Evolutionary conservation across 306 rosid species (phyloP), one percentile per base, ranked within the genome.

Genomic region (Gynostemma pentaphyllum): DNA sequence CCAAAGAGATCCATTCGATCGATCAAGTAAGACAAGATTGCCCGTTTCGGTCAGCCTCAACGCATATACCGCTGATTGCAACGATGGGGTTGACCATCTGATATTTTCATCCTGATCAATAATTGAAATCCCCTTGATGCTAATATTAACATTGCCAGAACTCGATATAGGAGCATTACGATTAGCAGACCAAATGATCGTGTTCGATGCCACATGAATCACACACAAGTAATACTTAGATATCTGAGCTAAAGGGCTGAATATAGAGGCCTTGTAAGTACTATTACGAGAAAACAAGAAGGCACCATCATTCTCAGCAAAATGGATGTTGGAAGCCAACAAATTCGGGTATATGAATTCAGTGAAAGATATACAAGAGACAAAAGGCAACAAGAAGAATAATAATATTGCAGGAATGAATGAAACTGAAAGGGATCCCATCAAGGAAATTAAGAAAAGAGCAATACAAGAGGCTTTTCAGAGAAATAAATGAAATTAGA

Each of bases 101-200:
- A 48, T 66, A 13, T 51, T 60, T 41, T 81, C 86, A 53, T 67
- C 56, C 13, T 28, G 28, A 66, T 80, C 87, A 4, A 54, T 13
- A 26, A 91, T 54, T 45, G 72, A 65, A 21, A 91, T 72, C 57
- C 96, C 96, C 36, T 65, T 19, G 61, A 1, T 13, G 0, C 82
- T 79, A 37, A 91, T 74, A 45, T 59, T 67, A 89, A 91, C 68
- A n/a, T 37, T 14, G 49, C 72, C 95, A 39, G 92, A 78, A 66
- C 47, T 70, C 0, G 95, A 80, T 67, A 91, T 74, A 7, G 96
- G 77, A 9, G 70, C 77, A 18, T 79, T 60, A 14, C 76, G 82
- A 68, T 91, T 91, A 13, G 90, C 98, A 10, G 95, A 82, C 98
- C 96, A 91, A 70, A 84, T 80, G 67, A 85, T 67, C 9, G 91